Conservation (phyloP, 2,329 filamentous ascomycete species). For the Penicillium sp. region DNA sequence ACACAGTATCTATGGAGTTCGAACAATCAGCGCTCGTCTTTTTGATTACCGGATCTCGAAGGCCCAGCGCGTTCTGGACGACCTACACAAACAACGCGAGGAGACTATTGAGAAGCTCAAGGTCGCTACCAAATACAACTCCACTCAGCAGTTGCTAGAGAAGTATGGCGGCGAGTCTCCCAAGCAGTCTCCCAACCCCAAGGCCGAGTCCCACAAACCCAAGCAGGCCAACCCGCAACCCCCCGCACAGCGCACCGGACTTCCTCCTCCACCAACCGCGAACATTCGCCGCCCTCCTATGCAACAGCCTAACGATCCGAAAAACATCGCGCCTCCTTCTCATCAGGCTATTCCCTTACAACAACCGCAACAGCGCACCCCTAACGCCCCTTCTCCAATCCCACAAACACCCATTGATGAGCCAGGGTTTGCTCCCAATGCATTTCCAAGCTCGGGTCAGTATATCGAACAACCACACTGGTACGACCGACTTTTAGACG, state of each 20-base stretch:
- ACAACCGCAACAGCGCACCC: slow-evolving; percentile 12
- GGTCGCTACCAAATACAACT: slow-evolving; percentile 92
- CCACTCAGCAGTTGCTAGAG: slow-evolving; percentile 85
- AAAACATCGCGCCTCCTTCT: slow-evolving; percentile 31
- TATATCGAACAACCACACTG: slow-evolving; percentile 61
- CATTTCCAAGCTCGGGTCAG: slow-evolving; percentile 39
- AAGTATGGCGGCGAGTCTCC: slow-evolving; percentile 79
- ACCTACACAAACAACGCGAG: slow-evolving; percentile 74
- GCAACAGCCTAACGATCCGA: slow-evolving; percentile 9
- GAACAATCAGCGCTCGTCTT: slow-evolving; percentile 65
- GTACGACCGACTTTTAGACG: slow-evolving; percentile 93
- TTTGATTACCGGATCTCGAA: slow-evolving; percentile 80
- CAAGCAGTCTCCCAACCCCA: slow-evolving; percentile 26
- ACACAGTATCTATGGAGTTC: slow-evolving; percentile 73
- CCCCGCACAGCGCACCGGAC: slow-evolving; percentile 49
- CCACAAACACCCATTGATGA: slow-evolving; percentile 33
- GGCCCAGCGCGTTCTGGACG: slow-evolving; percentile 68
- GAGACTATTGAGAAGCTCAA: slow-evolving; percentile 93
- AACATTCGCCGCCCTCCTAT: slow-evolving; percentile 52
- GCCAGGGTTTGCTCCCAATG: slow-evolving; percentile 50
- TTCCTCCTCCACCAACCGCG: slow-evolving; percentile 64
- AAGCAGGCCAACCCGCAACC: slow-evolving; percentile 26
- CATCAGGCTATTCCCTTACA: slow-evolving; percentile 14
- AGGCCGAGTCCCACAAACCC: slow-evolving; percentile 23
- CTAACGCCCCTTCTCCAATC: slow-evolving; percentile 12